Evolutionary conservation across 192 early-diverging fungal species (phyloP).

Genomic region (Endogone sp.): DNA sequence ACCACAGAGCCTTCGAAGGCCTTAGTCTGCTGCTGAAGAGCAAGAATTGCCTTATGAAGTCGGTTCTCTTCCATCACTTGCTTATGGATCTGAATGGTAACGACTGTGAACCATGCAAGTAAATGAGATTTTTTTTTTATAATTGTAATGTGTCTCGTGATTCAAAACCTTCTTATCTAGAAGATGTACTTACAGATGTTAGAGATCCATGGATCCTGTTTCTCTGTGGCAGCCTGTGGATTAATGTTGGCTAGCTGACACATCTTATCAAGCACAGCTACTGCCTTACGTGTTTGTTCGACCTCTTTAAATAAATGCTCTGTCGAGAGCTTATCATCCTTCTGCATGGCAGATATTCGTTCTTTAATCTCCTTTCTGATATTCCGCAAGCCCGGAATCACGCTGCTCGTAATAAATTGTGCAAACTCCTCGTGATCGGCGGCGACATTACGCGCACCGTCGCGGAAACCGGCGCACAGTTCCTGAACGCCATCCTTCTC

Average conservation of each 20-base stretch:
- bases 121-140: no score
- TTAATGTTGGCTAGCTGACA: constrained; percentile 4
- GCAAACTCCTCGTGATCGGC: constrained; percentile 33
- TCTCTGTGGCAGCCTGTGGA: neutral
- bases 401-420: constrained; percentile 27
- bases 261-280: constrained; percentile 26
- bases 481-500: constrained; percentile 31
- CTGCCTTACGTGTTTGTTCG: constrained; percentile 32
- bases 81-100: constrained; percentile 23
- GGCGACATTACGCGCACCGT: constrained; percentile 26
- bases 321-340: constrained; percentile 23
- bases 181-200: constrained; percentile 34
- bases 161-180: no score
- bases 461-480: constrained; percentile 25
- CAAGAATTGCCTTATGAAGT: constrained; percentile 18
- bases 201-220: constrained; percentile 29
- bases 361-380: constrained; percentile 41
- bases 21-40: constrained; percentile 18
- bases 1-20: constrained; percentile 22
- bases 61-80: constrained; percentile 36
- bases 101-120: constrained; percentile 15
- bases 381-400: constrained; percentile 27
- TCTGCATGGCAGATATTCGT: constrained; percentile 28
- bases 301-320: constrained; percentile 37
- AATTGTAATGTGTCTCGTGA: neutral